Base-by-base conservation (phyloP, 2,329 filamentous ascomycete genomes). In the Tolypocladium ovalisporum region DNA sequence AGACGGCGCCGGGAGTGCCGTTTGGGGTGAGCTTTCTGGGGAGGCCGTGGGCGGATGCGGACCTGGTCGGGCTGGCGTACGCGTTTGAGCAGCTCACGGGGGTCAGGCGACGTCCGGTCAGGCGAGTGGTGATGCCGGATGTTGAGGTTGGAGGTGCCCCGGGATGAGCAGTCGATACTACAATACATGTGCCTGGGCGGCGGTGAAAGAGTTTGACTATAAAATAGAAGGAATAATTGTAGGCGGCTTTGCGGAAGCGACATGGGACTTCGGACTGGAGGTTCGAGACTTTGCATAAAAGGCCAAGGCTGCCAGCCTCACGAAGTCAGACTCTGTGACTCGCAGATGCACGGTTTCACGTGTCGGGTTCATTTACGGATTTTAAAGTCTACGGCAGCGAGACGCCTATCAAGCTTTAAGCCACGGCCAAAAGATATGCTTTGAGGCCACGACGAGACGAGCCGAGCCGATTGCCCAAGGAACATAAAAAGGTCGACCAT, bases 11-110 rank as follows among this genome's bases (percentile, higher is more conserved):
- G 35, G 55, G 54, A 1, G 40, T 60, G 39, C 60, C 61, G 24
- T 84, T 86, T 64, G 84, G 84, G 0, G 66, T 87, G 32, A 75
- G 75, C 15, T 87, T 88, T 64, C 70, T 86, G 57, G 85, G 83
- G 0, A 66, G 68, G 2, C 76, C 75, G 56, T 87, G 79, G 74
- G 79, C 75, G 36, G 84, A 88, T 67, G 77, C 77, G 61, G 47
- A 49, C 9, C 52, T 88, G 59, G 79, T 87, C 57, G 80, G 80
- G 1, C 76, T 82, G 65, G 85, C 84, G n/a, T 87, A 84, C 72
- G 83, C 81, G 7, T 87, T 80, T 70, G 85, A 88, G 72, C 81
- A 85, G 71, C 71, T 75, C 61, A 84, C 64, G 5, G 57, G 55
- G 42, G 52, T 56, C 39, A 39, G 61, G 32, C 39, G 47, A 12